Base-by-base conservation (phyloP, 805 yeast genomes). In the Cyberlindnera sargentensis region DNA sequence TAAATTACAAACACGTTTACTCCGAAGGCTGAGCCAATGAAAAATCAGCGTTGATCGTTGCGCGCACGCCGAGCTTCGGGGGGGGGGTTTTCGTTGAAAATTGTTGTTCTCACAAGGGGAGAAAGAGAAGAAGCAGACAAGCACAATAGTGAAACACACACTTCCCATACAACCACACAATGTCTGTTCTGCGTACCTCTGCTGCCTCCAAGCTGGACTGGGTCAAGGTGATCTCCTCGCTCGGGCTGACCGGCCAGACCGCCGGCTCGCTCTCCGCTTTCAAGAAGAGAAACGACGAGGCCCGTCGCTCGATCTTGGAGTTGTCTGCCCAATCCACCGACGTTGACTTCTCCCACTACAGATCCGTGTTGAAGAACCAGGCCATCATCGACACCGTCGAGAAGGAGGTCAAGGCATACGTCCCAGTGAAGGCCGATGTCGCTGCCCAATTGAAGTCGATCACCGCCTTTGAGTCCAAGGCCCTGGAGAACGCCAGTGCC, bases 281-380 rank as follows among this genome's bases (percentile, higher is more conserved):
- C 84, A 90, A 90, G 73, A 91, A 93, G 86, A 87, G 99, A 79
- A 84, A 89, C 69, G 99, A 93, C 63, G 98, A 93, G 67, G 98
- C 98, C 57, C 84, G 89, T 75, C 83, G 87, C 72, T 77, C 76
- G 60, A 72, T 86, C 58, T 70, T 75, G 56, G 83, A 80, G 51
- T 75, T 91, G 57, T 73, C 80, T 63, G 71, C 75, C 53, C 91
- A 87, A 70, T 70, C 89, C 50, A 74, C 87, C 46, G 72, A 71
- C 34, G 88, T 93, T 51, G 96, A 91, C 69, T 91, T 90, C 55
- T 68, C 73, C 41, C 73, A 80, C 68, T 93, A 90, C 81, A 84
- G 82, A 65, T 70, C 82, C 23, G 72, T 79, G 45, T 78, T 93
- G 67, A 84, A 84, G 75, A 93, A 93, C 80, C 71, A 75, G 58